phyloP scores from a whole-genome alignment of 495 filamentous ascomycete genomes.

The Aspergillus homomorphus region DNA sequence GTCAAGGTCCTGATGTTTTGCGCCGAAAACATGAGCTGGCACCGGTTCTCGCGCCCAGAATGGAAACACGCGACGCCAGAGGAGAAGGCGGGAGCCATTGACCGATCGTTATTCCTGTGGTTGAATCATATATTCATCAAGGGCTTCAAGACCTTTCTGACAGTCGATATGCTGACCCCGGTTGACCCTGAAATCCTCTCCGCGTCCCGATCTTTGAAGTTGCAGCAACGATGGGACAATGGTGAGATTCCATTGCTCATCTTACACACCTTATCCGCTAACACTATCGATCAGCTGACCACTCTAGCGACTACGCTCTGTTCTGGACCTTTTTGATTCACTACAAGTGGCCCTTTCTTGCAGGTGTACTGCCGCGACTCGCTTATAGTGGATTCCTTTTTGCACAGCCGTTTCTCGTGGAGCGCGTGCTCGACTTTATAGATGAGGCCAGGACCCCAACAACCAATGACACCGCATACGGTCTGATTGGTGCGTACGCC shows the following conservation, averaged over 20 bases:
- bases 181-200: constrained; percentile 37
- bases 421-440: constrained; percentile 43
- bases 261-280: constrained; percentile 10
- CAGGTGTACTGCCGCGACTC: constrained; percentile 47
- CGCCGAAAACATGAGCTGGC: constrained; percentile 38
- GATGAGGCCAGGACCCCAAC: constrained; percentile 29
- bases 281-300: no score
- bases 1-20: no score
- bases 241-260: constrained; percentile 15
- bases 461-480: constrained; percentile 48
- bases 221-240: constrained; percentile 38
- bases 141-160: constrained; percentile 44
- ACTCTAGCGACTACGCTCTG: no score
- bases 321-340: no score
- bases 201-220: constrained; percentile 26
- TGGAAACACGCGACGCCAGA: constrained; percentile 47
- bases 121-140: constrained; percentile 46
- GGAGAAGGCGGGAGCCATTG: constrained; percentile 48
- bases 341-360: constrained; percentile 35
- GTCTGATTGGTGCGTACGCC: constrained; percentile 55
- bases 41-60: constrained; percentile 50
- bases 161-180: constrained; percentile 39
- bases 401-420: constrained; percentile 60
- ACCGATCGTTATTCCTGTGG: constrained; percentile 53
- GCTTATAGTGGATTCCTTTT: constrained; percentile 54